phyloP scores from a whole-genome alignment of 2,329 filamentous ascomycete genomes.

The Escovopsis sp. region DNA sequence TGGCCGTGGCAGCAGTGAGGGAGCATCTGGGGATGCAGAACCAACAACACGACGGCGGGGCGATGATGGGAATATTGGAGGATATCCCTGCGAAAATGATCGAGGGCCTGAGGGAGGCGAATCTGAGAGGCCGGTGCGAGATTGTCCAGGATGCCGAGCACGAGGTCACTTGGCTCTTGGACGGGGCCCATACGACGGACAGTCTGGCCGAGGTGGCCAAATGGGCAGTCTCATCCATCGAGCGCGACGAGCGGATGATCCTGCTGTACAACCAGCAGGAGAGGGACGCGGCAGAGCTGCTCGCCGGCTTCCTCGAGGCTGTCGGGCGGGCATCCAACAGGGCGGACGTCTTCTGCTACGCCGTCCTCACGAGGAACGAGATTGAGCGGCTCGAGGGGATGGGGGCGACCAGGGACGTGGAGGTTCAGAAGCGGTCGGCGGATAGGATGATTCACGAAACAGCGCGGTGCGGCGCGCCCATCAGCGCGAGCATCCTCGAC shows the following conservation, averaged over 20 bases:
- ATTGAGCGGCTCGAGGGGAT: constrained; percentile 7
- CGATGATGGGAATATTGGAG: constrained; percentile 5
- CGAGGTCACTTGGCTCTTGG: constrained; percentile 59
- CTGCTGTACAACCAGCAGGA: constrained; percentile 92
- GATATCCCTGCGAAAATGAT: constrained; percentile 32
- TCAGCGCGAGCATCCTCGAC: constrained; percentile 38
- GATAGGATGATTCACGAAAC: constrained; percentile 43
- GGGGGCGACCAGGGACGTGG: constrained; percentile 31
- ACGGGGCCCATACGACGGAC: constrained; percentile 78
- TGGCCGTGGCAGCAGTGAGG: constrained; percentile 40
- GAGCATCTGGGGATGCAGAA: constrained; percentile 34
- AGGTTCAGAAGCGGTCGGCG: constrained; percentile 53
- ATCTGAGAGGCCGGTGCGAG: constrained; percentile 66
- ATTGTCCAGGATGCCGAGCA: constrained; percentile 33
- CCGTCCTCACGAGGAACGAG: constrained; percentile 69
- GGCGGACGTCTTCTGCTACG: constrained; percentile 47
- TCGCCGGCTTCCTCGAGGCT: constrained; percentile 46
- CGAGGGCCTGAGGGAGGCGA: constrained; percentile 50
- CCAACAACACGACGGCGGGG: constrained; percentile 5
- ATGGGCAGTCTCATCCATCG: constrained; percentile 55
- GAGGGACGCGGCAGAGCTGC: constrained; percentile 54
- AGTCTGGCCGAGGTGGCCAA: constrained; percentile 61
- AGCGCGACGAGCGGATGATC: constrained; percentile 23
- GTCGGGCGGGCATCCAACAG: constrained; percentile 26
- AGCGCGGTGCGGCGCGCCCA: constrained; percentile 27